Evolutionary conservation across 768 basidiomycete species (phyloP).

Genomic region (Baorangia bicolor): DNA sequence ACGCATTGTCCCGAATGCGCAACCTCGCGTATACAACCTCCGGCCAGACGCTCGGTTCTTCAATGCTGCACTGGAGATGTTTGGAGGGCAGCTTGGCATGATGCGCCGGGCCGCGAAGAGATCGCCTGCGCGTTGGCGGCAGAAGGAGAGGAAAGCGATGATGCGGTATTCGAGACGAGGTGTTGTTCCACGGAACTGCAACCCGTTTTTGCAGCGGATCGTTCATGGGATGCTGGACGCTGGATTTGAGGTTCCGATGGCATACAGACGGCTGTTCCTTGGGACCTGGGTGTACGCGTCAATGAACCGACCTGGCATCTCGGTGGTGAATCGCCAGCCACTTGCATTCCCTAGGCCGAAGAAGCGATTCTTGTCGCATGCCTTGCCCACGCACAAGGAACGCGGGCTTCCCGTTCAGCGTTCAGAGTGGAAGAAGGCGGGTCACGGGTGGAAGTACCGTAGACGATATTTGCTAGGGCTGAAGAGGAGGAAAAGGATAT

Average conservation of each 20-base stretch:
- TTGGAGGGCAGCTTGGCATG: conserved; percentile 28
- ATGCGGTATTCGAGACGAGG: conserved; percentile 30
- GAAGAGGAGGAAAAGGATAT: not conserved
- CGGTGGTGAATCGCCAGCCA: conserved; percentile 25
- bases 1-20: conserved; percentile 22
- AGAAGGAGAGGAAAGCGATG: conserved; percentile 29
- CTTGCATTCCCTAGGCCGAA: conserved; percentile 24
- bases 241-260: conserved; percentile 42
- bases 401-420: conserved; percentile 36
- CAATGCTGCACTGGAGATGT: conserved; percentile 56
- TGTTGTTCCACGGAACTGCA: conserved; percentile 25
- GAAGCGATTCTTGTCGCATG: conserved; percentile 23
- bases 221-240: conserved; percentile 38
- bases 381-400: conserved; percentile 30
- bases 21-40: conserved; percentile 36
- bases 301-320: conserved; percentile 11
- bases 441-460: conserved; percentile 20
- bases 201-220: conserved; percentile 37
- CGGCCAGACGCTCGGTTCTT: conserved; percentile 65
- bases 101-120: conserved; percentile 16
- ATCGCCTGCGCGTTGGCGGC: conserved; percentile 29
- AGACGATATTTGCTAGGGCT: conserved; percentile 8
- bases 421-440: conserved; percentile 22
- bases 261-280: conserved; percentile 40
- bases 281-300: conserved; percentile 32